Evolutionary conservation across 306 rosid genomes (phyloP).

Genomic region (Gastrolobium villosum): DNA sequence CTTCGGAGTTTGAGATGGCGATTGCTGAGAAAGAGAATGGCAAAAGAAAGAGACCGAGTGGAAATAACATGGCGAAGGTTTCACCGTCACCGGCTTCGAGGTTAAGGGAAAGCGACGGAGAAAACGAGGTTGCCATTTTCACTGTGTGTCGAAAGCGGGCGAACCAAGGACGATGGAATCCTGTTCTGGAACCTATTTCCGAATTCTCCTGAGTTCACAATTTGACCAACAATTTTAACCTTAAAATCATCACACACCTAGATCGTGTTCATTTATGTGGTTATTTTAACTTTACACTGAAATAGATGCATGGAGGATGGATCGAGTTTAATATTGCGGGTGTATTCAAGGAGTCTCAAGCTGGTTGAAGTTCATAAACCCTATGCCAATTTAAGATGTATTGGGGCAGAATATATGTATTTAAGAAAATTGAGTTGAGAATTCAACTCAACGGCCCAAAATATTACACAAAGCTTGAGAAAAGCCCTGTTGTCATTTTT

Average conservation of each 20-base stretch:
- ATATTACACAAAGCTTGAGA: not conserved
- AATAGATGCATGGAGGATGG: too few relatives aligned
- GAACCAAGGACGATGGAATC: slow-evolving; percentile 63
- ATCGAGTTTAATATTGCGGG: too few relatives aligned
- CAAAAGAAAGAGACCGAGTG: slow-evolving; percentile 6
- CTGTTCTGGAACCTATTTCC: slow-evolving; percentile 63
- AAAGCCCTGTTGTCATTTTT: too few relatives aligned
- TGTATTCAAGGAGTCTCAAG: too few relatives aligned
- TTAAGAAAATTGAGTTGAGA: not conserved
- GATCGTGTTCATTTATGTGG: not conserved
- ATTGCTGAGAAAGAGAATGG: slow-evolving; percentile 35
- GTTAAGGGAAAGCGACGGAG: slow-evolving; percentile 1
- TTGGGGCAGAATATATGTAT: too few relatives aligned
- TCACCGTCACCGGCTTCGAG: slow-evolving; percentile 51
- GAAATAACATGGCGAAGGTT: slow-evolving; percentile 57
- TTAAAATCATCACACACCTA: not conserved
- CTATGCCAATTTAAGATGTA: too few relatives aligned
- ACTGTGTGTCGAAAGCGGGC: not conserved
- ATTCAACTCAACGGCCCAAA: not conserved
- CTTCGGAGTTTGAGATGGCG: slow-evolving; percentile 59
- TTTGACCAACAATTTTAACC: not conserved
- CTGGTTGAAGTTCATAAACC: too few relatives aligned
- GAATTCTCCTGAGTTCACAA: slow-evolving; percentile 29
- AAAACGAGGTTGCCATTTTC: not conserved
- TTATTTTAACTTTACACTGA: too few relatives aligned